Evolutionary conservation across 257 asterid species (phyloP), one percentile per base, ranked within the genome.

Genomic region (Solanum pinnatisectum): DNA sequence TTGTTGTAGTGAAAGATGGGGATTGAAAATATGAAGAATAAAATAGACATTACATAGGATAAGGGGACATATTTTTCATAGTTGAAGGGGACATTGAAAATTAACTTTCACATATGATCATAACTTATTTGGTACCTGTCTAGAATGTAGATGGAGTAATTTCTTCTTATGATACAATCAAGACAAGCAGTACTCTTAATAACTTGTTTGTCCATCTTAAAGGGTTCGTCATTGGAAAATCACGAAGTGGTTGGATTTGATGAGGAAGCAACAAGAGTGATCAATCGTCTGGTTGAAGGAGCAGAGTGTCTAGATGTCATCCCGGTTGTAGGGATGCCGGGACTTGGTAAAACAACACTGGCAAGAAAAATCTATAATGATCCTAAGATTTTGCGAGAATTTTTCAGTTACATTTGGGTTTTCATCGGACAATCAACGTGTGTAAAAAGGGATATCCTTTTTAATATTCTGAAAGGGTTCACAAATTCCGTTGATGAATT

Each of bases 311-410:
- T 89, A 3, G 92, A 89, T 56, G 92, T 91, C 37, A 71, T 90
- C 84, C 78, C 92, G 6, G 87, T 91, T 36, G 90, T 90, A 16
- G 94, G 93, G 1, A 89, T 91, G 93, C 87, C 93, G 0, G 91
- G 94, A 5, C 92, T 91, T 7, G 93, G 92, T 10, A 92, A 92
- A 89, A 90, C 93, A 5, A 91, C 91, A 23, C 59, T 92, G 60
- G 92, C 92, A 10, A 91, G 85, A 13, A 91, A 84, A 87, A 77
- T 91, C 22, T 92, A 83, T 30, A 86, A 73, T 22, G 87, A 89
- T 82, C 78, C 85, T 30, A 14, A 11, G 8, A 85, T 90, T 18
- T 83, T 56, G 25, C 87, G 23, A 35, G 59, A 87, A 30, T 92
- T 92, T 84, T 87, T 89, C 42, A 81, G 67, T 32, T 88, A 87